Conservation (phyloP, 306 rosid species). For the Casuarina cunninghamiana region DNA sequence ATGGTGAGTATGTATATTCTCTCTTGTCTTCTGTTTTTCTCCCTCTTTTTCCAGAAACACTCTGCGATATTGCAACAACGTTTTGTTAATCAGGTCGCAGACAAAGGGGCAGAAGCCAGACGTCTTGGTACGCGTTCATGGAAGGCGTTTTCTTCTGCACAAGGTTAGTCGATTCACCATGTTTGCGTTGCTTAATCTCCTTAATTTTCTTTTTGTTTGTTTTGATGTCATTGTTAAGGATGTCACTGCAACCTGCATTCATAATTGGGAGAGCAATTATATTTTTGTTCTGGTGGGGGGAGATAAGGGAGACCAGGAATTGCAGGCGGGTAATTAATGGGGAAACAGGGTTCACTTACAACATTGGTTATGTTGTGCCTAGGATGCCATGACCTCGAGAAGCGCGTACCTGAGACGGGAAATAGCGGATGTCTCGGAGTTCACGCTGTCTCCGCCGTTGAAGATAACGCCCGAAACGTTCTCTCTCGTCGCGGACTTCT, state of each 20-base stretch:
- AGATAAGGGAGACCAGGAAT: too few species aligned
- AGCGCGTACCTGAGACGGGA: constrained; percentile 69
- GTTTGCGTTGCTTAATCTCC: background rate
- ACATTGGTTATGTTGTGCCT: constrained; percentile 9
- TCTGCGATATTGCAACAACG: background rate
- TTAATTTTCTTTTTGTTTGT: background rate
- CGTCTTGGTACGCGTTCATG: constrained; percentile 54
- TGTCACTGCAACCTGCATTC: too few species aligned
- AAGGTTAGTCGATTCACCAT: constrained; percentile 48
- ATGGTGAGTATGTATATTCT: constrained; percentile 39
- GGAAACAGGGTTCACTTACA: background rate
- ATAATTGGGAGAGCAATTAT: too few species aligned
- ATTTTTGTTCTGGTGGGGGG: too few species aligned
- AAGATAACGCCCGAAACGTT: constrained; percentile 72
- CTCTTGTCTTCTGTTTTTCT: background rate
- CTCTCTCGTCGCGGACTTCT: constrained; percentile 58
- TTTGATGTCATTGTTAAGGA: too few species aligned
- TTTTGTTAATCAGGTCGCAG: constrained; percentile 44
- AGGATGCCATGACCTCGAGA: constrained; percentile 67
- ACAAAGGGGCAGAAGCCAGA: constrained; percentile 53
- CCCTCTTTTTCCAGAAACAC: background rate
- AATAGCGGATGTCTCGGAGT: constrained; percentile 43
- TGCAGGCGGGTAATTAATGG: background rate
- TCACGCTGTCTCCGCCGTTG: constrained; percentile 71
- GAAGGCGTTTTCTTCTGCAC: constrained; percentile 75